Evolutionary conservation across 176 grass and related monocot species (phyloP).

Genomic region (Olyra latifolia): DNA sequence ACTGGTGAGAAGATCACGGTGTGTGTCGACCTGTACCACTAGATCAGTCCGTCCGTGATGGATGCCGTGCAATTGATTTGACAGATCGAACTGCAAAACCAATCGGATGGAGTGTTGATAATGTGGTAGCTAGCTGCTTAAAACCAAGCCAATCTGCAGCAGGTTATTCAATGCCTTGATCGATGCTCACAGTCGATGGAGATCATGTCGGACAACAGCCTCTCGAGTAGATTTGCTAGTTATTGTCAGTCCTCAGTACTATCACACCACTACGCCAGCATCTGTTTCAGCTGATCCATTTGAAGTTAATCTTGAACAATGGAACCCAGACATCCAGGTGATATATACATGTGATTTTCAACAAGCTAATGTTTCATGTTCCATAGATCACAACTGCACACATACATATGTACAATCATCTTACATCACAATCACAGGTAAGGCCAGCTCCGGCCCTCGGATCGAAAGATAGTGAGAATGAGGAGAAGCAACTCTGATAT

Average conservation of each 20-base stretch:
- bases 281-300: background rate
- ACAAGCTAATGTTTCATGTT: slow-evolving; percentile 12
- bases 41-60: no score
- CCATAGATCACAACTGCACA: slow-evolving; percentile 29
- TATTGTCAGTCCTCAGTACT: background rate
- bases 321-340: background rate
- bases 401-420: slow-evolving; percentile 54
- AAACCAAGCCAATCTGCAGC: background rate
- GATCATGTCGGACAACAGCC: background rate
- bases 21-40: no score
- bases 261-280: background rate
- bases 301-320: background rate
- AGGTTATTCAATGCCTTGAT: background rate
- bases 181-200: background rate
- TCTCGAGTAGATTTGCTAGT: background rate
- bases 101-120: background rate
- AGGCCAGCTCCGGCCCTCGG: slow-evolving; percentile 26
- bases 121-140: background rate
- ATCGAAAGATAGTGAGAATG: slow-evolving; percentile 31
- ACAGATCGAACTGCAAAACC: background rate
- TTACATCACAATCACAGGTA: slow-evolving; percentile 17
- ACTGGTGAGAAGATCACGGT: no score
- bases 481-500: slow-evolving; percentile 45
- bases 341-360: background rate
- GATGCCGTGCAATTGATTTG: no score